Evolutionary conservation across 2,329 filamentous ascomycete genomes (phyloP).

Genomic region (Trichoderma breve): DNA sequence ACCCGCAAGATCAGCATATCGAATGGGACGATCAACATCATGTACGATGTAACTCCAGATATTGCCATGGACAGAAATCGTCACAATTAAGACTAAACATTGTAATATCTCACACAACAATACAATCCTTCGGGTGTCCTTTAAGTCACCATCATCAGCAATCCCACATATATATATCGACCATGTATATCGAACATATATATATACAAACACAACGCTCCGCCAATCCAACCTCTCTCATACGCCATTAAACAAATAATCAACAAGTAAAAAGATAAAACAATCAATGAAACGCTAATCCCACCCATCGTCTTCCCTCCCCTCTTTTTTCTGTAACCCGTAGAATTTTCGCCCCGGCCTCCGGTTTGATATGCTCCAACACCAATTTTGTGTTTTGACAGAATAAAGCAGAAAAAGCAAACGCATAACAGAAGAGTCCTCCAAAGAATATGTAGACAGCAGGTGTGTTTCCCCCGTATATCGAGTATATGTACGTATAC

Average conservation of each 20-base stretch:
- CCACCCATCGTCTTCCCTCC: neutral
- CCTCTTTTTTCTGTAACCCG: slow-evolving; percentile 4
- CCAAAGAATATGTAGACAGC: neutral
- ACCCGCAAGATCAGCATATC: neutral
- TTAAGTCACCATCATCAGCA: neutral
- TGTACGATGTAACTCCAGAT: neutral
- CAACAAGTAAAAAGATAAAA: neutral
- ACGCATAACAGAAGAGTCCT: neutral
- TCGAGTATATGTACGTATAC: neutral
- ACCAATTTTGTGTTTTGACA: neutral
- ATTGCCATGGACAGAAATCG: neutral
- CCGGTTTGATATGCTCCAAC: neutral
- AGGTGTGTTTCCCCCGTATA: neutral
- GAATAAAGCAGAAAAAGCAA: neutral
- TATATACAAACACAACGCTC: neutral
- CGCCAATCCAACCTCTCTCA: neutral
- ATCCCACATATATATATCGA: neutral
- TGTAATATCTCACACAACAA: neutral
- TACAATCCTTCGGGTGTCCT: neutral
- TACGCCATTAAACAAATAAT: neutral
- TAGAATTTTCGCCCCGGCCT: neutral
- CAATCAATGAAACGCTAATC: neutral
- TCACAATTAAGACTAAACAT: neutral
- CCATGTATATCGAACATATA: neutral
- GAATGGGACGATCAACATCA: neutral